Conservation (phyloP, 2,329 filamentous ascomycete species). For the Microsporum audouinii region DNA sequence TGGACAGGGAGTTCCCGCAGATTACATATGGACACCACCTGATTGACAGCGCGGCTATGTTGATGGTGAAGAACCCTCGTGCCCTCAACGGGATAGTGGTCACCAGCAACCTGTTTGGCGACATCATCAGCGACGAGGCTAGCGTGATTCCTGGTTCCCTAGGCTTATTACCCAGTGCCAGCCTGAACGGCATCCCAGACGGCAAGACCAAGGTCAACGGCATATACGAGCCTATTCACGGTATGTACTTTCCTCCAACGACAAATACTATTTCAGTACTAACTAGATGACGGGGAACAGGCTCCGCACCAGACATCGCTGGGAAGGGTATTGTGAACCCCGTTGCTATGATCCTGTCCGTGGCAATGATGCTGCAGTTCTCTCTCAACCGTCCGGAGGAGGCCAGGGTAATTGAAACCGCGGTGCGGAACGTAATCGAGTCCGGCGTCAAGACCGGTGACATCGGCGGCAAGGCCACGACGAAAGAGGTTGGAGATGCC, state of each 20-base stretch:
- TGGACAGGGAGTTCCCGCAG: conserved; percentile 79
- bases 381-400: conserved; percentile 70
- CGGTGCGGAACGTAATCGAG: conserved; percentile 70
- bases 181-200: conserved; percentile 74
- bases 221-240: conserved; percentile 97
- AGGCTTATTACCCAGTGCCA: conserved; percentile 78
- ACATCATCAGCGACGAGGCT: conserved; percentile 92
- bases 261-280: background rate
- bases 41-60: conserved; percentile 93
- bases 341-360: conserved; percentile 77
- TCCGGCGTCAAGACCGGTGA: conserved; percentile 68
- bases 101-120: conserved; percentile 88
- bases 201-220: conserved; percentile 62
- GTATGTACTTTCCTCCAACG: conserved; percentile 36
- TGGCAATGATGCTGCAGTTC: conserved; percentile 94
- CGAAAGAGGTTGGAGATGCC: conserved; percentile 70
- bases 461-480: conserved; percentile 65
- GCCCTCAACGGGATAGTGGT: conserved; percentile 82
- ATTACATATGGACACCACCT: conserved; percentile 77
- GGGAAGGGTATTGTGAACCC: conserved; percentile 88
- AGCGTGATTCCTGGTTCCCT: conserved; percentile 87
- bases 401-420: conserved; percentile 66
- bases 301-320: conserved; percentile 85
- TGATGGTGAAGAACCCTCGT: conserved; percentile 89
- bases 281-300: conserved; percentile 22